Conservation (phyloP, 2,329 filamentous ascomycete genomes). For the Magnaporthiopsis incrustans region DNA sequence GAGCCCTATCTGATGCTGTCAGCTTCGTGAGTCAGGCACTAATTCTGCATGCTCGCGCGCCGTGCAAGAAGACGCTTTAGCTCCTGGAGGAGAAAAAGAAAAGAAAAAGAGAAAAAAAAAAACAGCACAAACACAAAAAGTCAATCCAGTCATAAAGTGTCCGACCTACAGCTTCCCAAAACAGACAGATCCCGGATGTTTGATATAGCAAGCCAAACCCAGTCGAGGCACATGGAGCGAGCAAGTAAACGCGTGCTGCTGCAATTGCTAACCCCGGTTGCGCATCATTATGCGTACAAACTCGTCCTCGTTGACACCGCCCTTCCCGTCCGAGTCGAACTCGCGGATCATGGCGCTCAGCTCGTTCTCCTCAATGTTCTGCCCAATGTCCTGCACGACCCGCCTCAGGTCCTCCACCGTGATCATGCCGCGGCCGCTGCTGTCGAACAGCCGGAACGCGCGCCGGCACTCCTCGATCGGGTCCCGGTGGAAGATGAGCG, state of each 20-base stretch:
- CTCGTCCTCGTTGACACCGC: conserved; percentile 63
- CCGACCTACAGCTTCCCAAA: not conserved
- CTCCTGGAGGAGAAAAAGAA: no score
- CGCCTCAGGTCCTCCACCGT: conserved; percentile 79
- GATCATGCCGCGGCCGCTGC: conserved; percentile 84
- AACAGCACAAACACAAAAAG: not conserved
- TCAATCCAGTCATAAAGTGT: not conserved
- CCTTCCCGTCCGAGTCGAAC: conserved; percentile 90
- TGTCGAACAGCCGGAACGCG: conserved; percentile 90
- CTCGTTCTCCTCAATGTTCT: conserved; percentile 88
- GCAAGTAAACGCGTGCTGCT: no score
- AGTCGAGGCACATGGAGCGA: not conserved
- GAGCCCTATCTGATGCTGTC: not conserved
- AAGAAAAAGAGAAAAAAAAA: no score
- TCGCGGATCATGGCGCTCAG: conserved; percentile 95
- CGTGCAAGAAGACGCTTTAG: not conserved
- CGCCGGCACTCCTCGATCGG: conserved; percentile 85
- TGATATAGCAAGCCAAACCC: not conserved
- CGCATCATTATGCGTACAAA: conserved; percentile 56
- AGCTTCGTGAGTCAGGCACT: not conserved
- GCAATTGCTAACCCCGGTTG: conserved; percentile 15
- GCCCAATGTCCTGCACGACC: conserved; percentile 84
- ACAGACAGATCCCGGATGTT: not conserved
- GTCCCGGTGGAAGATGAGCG: conserved; percentile 73
- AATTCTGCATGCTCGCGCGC: no score